Conservation (phyloP, 768 basidiomycete genomes). For the Pisolithus albus region DNA sequence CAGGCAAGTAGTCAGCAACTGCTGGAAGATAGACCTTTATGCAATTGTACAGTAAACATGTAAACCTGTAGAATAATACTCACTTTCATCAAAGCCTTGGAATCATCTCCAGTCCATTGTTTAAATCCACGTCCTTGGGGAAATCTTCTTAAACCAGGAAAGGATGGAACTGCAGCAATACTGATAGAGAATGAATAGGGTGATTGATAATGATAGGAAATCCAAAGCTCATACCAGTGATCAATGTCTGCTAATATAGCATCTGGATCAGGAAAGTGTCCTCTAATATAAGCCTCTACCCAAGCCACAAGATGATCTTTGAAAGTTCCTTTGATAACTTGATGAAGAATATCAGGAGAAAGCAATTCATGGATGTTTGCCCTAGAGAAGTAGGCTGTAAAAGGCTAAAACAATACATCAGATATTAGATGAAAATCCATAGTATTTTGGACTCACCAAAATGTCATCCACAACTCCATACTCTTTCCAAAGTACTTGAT, state of each 20-base stretch:
- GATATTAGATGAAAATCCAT: too few relatives aligned
- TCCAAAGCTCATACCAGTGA: too few relatives aligned
- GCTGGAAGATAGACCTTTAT: slow-evolving; percentile 14
- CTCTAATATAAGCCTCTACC: slow-evolving; percentile 2
- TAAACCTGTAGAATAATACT: too few relatives aligned
- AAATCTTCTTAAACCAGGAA: slow-evolving; percentile 4
- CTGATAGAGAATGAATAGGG: slow-evolving; percentile 7
- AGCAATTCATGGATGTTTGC: background rate
- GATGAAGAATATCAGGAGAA: background rate
- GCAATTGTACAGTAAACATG: too few relatives aligned
- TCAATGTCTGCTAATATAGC: background rate
- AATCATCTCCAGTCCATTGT: slow-evolving; percentile 18
- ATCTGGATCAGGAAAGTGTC: background rate
- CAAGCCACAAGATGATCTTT: slow-evolving; percentile 12
- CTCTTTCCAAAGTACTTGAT: background rate
- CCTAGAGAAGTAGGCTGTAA: background rate
- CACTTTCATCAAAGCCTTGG: slow-evolving; percentile 9
- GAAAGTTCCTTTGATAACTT: slow-evolving; percentile 8
- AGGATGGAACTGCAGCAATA: background rate
- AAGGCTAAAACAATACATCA: background rate
- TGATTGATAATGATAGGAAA: background rate
- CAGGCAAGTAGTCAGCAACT: slow-evolving; percentile 10
- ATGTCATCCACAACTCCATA: background rate
- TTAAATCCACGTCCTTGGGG: slow-evolving; percentile 11
- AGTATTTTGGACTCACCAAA: background rate